Percentiles rank a stretch among this genome's conserved stretches.
These are phyloP conservation scores for Urochloa ruziziensis DNA, from an alignment of 176 grass and related monocot species.

Conservation along the genomic window DNA sequence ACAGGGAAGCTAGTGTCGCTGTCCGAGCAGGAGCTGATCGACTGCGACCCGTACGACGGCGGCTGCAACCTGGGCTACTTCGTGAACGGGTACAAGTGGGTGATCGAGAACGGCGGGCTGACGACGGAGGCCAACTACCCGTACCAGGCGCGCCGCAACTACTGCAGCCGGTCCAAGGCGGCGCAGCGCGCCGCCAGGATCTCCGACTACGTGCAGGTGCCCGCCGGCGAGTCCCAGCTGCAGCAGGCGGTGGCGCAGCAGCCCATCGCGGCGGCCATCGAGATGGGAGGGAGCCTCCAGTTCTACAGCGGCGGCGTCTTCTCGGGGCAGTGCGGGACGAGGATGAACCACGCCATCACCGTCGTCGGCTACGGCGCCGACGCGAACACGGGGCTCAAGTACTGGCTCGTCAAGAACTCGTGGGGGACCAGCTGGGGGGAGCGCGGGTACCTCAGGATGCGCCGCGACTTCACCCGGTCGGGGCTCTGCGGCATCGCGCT, in stretches of 20 bases:
- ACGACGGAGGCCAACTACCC: constrained; percentile 39
- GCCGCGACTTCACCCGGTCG: neutral
- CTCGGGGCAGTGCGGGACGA: constrained; percentile 34
- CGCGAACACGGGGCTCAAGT: constrained; percentile 16
- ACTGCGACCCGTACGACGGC: constrained; percentile 42
- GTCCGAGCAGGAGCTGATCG: constrained; percentile 65
- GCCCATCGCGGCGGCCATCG: constrained; percentile 46
- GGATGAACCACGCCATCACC: constrained; percentile 46
- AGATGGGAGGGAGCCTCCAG: constrained; percentile 24
- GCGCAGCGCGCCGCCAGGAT: neutral
- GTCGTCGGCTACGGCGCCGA: constrained; percentile 48
- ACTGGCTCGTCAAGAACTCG: constrained; percentile 52
- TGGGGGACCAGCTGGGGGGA: constrained; percentile 32
- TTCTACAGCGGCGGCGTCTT: constrained; percentile 54
- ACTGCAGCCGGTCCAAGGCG: constrained; percentile 10
- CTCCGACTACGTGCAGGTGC: constrained; percentile 5
- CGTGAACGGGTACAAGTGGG: constrained; percentile 20
- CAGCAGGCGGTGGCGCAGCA: constrained; percentile 34
- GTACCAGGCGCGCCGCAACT: constrained; percentile 15
- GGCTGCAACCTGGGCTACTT: constrained; percentile 41
- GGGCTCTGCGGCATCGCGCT: constrained; percentile 33
- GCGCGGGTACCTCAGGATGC: constrained; percentile 25
- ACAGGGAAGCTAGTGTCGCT: constrained; percentile 24
- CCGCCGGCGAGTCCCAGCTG: neutral
- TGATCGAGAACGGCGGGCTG: constrained; percentile 44